Percentiles rank a stretch among this genome's conserved stretches.
Conservation (phyloP, 1,139 yeast genomes). For the Yamadazyma conglobata region DNA sequence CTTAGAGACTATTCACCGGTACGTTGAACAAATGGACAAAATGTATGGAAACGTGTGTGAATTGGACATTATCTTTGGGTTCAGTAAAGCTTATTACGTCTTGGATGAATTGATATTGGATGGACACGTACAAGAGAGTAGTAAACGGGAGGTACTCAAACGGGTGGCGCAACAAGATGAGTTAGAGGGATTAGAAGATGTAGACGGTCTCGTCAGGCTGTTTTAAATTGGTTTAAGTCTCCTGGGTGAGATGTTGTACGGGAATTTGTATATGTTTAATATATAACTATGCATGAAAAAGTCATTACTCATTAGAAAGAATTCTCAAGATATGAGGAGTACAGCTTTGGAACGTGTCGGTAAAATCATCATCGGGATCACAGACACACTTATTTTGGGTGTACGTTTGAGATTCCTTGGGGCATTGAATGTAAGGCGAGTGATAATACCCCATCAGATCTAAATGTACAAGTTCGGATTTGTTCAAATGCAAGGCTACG, state of each 20-base stretch:
- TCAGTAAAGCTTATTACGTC: slow-evolving; percentile 87
- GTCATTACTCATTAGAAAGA: slow-evolving; percentile 4
- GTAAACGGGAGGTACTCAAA: slow-evolving; percentile 73
- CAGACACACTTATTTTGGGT: slow-evolving; percentile 26
- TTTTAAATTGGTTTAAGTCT: no score
- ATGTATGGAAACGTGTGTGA: slow-evolving; percentile 97
- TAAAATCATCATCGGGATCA: slow-evolving; percentile 30
- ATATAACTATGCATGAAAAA: slow-evolving; percentile 1
- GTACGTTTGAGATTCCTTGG: slow-evolving; percentile 17
- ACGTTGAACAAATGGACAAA: slow-evolving; percentile 95
- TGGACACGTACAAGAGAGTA: slow-evolving; percentile 83
- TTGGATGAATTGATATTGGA: slow-evolving; percentile 82
- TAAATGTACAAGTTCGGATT: slow-evolving; percentile 30
- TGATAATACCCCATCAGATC: slow-evolving; percentile 33
- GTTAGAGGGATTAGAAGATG: slow-evolving; percentile 50
- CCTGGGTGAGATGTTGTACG: not conserved
- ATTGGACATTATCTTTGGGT: slow-evolving; percentile 88
- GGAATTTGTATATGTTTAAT: slow-evolving; percentile 1
- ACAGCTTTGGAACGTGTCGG: slow-evolving; percentile 27
- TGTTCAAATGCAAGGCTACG: slow-evolving; percentile 21
- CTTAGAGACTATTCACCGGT: slow-evolving; percentile 84
- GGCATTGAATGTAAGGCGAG: slow-evolving; percentile 34
- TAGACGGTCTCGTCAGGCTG: slow-evolving; percentile 37
- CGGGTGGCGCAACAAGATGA: slow-evolving; percentile 76
- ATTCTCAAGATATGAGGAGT: slow-evolving; percentile 23